Conservation (phyloP, 352 stramenopile species). For the Globisporangium solare region DNA sequence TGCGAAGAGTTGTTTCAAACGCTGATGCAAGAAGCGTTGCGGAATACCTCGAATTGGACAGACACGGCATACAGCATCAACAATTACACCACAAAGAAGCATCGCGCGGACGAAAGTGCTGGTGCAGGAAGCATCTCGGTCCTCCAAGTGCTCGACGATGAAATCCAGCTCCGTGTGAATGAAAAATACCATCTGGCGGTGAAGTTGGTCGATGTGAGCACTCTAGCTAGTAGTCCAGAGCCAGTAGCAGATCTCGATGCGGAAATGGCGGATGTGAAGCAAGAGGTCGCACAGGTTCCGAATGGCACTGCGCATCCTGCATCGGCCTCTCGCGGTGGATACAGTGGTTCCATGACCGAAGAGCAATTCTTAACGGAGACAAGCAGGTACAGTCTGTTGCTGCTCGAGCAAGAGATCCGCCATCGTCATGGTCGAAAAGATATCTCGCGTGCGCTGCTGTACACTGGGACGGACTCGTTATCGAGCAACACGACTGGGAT, state of each 20-base stretch:
- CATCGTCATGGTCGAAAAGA: conserved; percentile 70
- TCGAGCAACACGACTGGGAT: background rate
- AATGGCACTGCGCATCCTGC: conserved; percentile 14
- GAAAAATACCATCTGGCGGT: conserved; percentile 70
- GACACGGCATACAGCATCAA: conserved; percentile 61
- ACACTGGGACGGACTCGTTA: conserved; percentile 23
- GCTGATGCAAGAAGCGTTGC: conserved; percentile 76
- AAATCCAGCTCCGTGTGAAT: conserved; percentile 73
- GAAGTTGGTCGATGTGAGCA: conserved; percentile 63
- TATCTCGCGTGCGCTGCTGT: conserved; percentile 58
- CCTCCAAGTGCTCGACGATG: conserved; percentile 75
- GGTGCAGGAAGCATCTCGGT: conserved; percentile 48
- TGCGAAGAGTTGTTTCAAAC: conserved; percentile 84
- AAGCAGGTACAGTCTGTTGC: conserved; percentile 57
- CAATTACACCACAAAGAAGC: conserved; percentile 52
- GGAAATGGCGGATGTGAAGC: conserved; percentile 20
- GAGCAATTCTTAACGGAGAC: conserved; percentile 56
- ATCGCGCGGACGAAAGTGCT: conserved; percentile 37
- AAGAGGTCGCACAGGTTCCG: conserved; percentile 12
- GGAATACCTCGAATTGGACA: conserved; percentile 59
- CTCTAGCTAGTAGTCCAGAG: conserved; percentile 24
- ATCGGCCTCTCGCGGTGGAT: background rate
- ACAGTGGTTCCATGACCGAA: conserved; percentile 2
- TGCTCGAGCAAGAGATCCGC: conserved; percentile 82
- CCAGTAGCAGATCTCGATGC: background rate